Evolutionary conservation across 2,329 filamentous ascomycete genomes (phyloP), one percentile per base, ranked within the genome.

Genomic region (Cladobotryum mycophilum): DNA sequence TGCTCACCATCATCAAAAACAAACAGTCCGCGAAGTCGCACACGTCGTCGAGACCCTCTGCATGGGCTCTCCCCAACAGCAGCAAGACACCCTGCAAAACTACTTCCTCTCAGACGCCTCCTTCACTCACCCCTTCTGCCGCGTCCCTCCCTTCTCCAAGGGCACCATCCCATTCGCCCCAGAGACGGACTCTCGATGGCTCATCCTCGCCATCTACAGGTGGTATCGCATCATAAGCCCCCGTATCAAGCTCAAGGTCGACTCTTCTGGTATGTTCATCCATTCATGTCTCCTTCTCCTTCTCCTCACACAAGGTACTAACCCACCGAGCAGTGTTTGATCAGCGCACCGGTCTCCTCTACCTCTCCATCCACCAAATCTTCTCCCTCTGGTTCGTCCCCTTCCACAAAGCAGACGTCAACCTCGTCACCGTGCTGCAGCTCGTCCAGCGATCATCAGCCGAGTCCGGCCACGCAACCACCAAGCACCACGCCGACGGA

Each of bases 211-310:
- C 58, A 84, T 95, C 51, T 95, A 89, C 62, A 80, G 82, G 38
- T 91, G 86, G 87, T 92, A 95, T 68, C 88, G 89, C 62, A 86
- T 92, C 56, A 74, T 95, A 63, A 89, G 84, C 54, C 90, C 90
- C 0, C 72, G 75, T 15, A 87, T 93, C 56, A 76, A 84, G 41
- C 69, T 92, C 12, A 70, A 77, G 1, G 74, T 96, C 15, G 79
- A 89, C 55, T 79, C 76, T 3, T 67, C 68, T 41, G 73, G 78
- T 80, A 63, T n/a, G n/a, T n/a, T n/a, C n/a, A n/a, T n/a, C n/a
- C n/a, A n/a, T n/a, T n/a, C n/a, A n/a, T n/a, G n/a, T n/a, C n/a
- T n/a, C n/a, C n/a, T n/a, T n/a, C n/a, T n/a, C n/a, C n/a, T n/a
- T n/a, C n/a, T n/a, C n/a, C n/a, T n/a, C n/a, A n/a, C n/a, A n/a